These are phyloP conservation scores for Babesia sp. DNA, from an alignment of 169 alveolate species.

Conservation along the genomic window DNA sequence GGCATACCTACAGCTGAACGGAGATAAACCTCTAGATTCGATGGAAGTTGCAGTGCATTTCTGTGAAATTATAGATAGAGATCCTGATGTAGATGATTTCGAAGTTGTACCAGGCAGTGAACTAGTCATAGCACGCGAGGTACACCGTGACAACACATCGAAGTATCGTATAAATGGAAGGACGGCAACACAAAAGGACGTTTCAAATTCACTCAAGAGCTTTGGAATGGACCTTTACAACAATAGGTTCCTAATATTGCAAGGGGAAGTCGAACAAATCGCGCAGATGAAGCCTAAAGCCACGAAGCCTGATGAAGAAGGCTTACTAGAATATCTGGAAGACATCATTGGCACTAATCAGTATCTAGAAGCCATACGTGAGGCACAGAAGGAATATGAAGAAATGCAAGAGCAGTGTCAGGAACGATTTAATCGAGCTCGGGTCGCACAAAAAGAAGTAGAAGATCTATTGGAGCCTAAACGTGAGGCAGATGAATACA, in stretches of 20 bases:
- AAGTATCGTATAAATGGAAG: conserved; percentile 83
- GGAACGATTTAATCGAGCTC: conserved; percentile 76
- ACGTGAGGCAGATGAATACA: conserved; percentile 76
- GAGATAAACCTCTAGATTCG: conserved; percentile 65
- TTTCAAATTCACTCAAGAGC: conserved; percentile 81
- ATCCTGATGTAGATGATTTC: conserved; percentile 52
- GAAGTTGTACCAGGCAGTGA: conserved; percentile 63
- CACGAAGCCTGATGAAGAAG: conserved; percentile 89
- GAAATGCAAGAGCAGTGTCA: conserved; percentile 78
- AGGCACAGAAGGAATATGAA: conserved; percentile 73
- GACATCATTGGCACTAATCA: conserved; percentile 93
- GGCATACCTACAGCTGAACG: conserved; percentile 73
- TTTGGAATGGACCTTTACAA: conserved; percentile 94
- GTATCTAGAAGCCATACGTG: conserved; percentile 76
- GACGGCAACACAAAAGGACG: conserved; percentile 88
- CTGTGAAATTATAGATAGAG: conserved; percentile 83
- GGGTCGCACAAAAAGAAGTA: conserved; percentile 82
- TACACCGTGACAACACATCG: conserved; percentile 71
- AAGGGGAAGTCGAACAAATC: conserved; percentile 98
- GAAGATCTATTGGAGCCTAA: conserved; percentile 79
- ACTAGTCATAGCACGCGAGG: conserved; percentile 75
- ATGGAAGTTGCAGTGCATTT: conserved; percentile 92
- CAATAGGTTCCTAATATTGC: conserved; percentile 90
- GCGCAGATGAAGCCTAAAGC: conserved; percentile 96
- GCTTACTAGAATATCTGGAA: conserved; percentile 95